Evolutionary conservation across 495 filamentous ascomycete species (phyloP).

Genomic region (Glonium stellatum): DNA sequence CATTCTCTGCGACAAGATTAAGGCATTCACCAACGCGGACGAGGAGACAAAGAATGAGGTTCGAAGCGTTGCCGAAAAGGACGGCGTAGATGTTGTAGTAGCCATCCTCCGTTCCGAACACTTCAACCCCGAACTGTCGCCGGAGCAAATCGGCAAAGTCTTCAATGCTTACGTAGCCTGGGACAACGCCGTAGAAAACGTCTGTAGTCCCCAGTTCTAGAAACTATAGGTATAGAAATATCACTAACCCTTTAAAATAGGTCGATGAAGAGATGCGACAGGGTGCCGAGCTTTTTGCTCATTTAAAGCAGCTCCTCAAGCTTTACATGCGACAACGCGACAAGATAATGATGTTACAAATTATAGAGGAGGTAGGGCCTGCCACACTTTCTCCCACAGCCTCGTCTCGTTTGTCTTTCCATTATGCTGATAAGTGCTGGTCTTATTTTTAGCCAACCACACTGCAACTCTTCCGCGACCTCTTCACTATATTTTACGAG

Average conservation of each 20-base stretch:
- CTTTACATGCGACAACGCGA: slow-evolving; percentile 85
- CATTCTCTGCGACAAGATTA: slow-evolving; percentile 74
- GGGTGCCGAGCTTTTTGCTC: slow-evolving; percentile 83
- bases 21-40: slow-evolving; percentile 64
- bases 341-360: slow-evolving; percentile 92
- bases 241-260: slow-evolving; percentile 23
- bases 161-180: slow-evolving; percentile 97
- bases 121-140: slow-evolving; percentile 58
- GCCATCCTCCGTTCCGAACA: slow-evolving; percentile 69
- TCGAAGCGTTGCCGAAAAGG: slow-evolving; percentile 58
- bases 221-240: slow-evolving; percentile 15
- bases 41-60: slow-evolving; percentile 68
- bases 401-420: not conserved
- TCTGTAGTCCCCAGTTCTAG: slow-evolving; percentile 33
- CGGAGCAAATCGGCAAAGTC: slow-evolving; percentile 70
- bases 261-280: slow-evolving; percentile 75
- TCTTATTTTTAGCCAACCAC: slow-evolving; percentile 56
- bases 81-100: slow-evolving; percentile 76
- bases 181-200: slow-evolving; percentile 87
- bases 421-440: slow-evolving; percentile 6
- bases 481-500: slow-evolving; percentile 99
- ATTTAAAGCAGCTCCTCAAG: slow-evolving; percentile 92
- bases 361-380: slow-evolving; percentile 71
- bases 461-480: slow-evolving; percentile 84
- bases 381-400: not conserved